phyloP scores from a whole-genome alignment of 441 rosid genomes.

The Corymbia calophylla region DNA sequence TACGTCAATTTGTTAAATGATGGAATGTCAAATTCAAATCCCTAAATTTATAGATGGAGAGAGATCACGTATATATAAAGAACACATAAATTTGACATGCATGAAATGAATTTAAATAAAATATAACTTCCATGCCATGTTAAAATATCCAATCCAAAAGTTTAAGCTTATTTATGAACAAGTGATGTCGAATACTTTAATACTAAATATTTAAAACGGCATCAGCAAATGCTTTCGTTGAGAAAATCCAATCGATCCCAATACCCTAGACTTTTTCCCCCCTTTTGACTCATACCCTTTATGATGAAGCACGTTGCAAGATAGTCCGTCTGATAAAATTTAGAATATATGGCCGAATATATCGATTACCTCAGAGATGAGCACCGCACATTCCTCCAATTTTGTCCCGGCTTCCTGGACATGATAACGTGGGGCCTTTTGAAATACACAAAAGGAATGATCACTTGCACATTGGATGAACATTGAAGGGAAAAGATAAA shows the following conservation, averaged over 20 bases:
- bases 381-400: background rate
- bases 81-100: background rate
- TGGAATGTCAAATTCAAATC: background rate
- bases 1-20: background rate
- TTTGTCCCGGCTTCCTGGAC: background rate
- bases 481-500: background rate
- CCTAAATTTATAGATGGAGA: too few species aligned
- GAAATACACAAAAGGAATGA: background rate
- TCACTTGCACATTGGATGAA: background rate
- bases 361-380: background rate
- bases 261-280: background rate
- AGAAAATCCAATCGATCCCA: background rate
- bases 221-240: background rate
- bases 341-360: background rate
- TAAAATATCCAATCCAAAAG: background rate
- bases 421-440: background rate
- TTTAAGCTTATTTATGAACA: background rate
- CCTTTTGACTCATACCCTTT: background rate
- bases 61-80: background rate
- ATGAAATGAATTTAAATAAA: background rate
- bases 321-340: background rate
- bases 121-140: background rate
- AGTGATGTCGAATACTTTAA: background rate
- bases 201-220: background rate
- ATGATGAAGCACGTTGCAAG: background rate